Percentiles rank a stretch among this genome's conserved stretches.
These are phyloP conservation scores for Petunia secreta DNA, from an alignment of 257 asterid genomes.

Conservation along the genomic window DNA sequence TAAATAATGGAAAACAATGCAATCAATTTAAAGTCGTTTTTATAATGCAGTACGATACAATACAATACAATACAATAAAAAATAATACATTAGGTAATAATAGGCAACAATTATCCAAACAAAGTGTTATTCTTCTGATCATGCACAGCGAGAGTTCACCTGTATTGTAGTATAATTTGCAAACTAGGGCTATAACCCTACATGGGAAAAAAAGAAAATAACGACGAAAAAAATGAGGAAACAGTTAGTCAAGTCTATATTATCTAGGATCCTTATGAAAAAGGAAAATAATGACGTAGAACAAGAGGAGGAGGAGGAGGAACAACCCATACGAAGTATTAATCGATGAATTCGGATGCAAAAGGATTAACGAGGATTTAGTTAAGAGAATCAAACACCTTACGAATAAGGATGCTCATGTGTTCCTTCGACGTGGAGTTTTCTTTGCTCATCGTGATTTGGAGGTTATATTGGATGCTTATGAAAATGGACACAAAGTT, in stretches of 20 bases:
- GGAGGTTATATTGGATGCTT: conserved; percentile 65
- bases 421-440: conserved; percentile 98
- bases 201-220: no score
- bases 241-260: neutral
- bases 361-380: conserved; percentile 70
- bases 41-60: no score
- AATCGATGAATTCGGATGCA: conserved; percentile 88
- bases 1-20: no score
- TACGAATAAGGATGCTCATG: conserved; percentile 78
- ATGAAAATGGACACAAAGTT: conserved; percentile 83
- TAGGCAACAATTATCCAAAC: no score
- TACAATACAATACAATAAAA: no score
- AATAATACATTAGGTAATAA: no score
- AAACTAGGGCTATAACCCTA: no score
- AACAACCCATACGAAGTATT: conserved; percentile 90
- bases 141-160: no score
- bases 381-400: conserved; percentile 73
- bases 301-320: conserved; percentile 56
- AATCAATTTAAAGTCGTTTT: no score
- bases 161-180: no score
- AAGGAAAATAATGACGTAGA: neutral
- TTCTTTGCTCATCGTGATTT: conserved; percentile 96
- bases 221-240: no score
- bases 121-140: no score
- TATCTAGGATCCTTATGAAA: neutral